phyloP scores from a whole-genome alignment of 306 rosid species.

The Datisca glomerata region DNA sequence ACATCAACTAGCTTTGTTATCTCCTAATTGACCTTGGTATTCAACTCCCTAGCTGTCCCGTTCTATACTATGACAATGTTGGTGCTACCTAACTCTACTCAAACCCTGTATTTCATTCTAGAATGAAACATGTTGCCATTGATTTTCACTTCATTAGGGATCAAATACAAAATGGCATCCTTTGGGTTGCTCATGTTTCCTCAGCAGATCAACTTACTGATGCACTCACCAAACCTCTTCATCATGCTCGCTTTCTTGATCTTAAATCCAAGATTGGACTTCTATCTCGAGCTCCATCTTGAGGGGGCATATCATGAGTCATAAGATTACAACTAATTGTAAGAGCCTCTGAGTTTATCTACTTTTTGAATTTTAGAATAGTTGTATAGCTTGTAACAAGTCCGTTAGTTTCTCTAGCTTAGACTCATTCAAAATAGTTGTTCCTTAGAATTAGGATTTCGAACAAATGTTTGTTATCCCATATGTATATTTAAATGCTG shows the following conservation, averaged over 20 bases:
- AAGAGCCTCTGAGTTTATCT: no score
- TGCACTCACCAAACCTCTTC: background rate
- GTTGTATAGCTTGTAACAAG: no score
- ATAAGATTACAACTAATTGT: no score
- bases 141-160: background rate
- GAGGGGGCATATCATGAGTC: constrained; percentile 4
- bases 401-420: no score
- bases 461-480: no score
- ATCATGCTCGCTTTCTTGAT: background rate
- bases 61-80: background rate
- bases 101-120: background rate
- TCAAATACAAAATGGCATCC: background rate
- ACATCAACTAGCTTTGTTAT: no score
- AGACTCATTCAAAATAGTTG: no score
- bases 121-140: background rate
- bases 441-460: no score
- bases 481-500: no score
- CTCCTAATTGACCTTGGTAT: no score
- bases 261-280: background rate
- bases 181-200: background rate
- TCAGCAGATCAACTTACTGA: background rate
- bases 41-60: no score
- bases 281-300: constrained; percentile 1
- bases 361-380: no score
- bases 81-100: background rate